Evolutionary conservation across 78 protist genomes (phyloP).

Genomic region (Pigoraptor vietnamica): DNA sequence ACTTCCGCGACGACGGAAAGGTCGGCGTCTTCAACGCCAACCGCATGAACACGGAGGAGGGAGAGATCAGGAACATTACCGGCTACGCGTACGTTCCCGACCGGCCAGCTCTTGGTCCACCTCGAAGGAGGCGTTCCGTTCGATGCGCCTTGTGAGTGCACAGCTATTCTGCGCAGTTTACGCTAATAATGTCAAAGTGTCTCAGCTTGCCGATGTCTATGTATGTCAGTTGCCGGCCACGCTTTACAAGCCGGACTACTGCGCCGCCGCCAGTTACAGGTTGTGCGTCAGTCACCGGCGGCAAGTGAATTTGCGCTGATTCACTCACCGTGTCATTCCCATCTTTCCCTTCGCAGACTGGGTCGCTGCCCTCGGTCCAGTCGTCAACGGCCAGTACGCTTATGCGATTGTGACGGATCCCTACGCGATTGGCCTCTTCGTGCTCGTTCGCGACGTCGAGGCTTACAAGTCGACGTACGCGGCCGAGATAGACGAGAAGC

Average conservation of each 20-base stretch:
- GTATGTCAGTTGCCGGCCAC: too few species aligned
- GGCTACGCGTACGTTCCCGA: neutral
- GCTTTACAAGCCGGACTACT: too few species aligned
- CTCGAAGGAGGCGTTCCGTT: neutral
- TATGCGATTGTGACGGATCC: neutral
- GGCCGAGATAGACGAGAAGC: neutral
- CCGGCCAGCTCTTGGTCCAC: neutral
- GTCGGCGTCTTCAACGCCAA: neutral
- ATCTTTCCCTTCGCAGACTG: neutral
- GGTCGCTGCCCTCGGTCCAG: neutral
- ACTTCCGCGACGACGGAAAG: neutral
- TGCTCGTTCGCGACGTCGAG: neutral
- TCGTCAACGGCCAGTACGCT: neutral
- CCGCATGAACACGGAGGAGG: neutral
- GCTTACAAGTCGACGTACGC: neutral
- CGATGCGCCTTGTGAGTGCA: neutral
- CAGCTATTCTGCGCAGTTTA: too few species aligned
- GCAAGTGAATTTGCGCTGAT: too few species aligned
- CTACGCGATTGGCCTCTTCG: neutral
- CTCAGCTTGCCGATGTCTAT: too few species aligned
- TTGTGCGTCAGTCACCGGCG: too few species aligned
- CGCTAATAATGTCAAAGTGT: too few species aligned
- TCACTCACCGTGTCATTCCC: too few species aligned
- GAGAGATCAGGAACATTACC: neutral
- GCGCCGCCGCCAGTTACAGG: too few species aligned